A percentile compares a stretch with the other conserved stretches of the same genome.
These are phyloP conservation scores for Selaginella moellendorffii DNA, from an alignment of 75 land plant species.

Conservation along the genomic window DNA sequence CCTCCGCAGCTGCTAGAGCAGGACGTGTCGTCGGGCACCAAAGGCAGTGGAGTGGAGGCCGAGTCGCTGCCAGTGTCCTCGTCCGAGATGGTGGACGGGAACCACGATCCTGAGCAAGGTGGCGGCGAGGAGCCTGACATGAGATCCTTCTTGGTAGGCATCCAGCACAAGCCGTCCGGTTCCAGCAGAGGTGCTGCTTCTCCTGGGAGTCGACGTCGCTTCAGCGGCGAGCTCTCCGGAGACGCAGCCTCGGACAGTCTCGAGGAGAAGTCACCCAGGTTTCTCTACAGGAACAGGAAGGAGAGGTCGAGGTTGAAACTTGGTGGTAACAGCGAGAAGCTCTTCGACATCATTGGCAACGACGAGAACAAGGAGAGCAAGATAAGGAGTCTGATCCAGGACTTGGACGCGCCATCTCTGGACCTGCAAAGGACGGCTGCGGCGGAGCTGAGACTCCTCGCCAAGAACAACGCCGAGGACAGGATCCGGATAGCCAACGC, in stretches of 20 bases:
- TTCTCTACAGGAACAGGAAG: neutral
- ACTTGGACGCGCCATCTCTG: neutral
- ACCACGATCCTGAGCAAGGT: neutral
- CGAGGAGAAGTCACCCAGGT: neutral
- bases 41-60: neutral
- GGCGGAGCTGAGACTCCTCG: constrained; percentile 6
- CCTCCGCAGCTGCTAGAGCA: neutral
- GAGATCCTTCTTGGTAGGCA: neutral
- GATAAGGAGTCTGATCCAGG: neutral
- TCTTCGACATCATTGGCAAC: neutral
- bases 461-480: constrained; percentile 2
- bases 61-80: neutral
- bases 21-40: neutral
- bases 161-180: no score
- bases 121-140: neutral
- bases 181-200: neutral
- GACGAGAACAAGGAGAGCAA: neutral
- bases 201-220: neutral
- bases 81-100: neutral
- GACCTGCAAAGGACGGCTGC: neutral
- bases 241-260: no score
- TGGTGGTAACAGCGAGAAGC: neutral
- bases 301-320: neutral
- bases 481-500: constrained; percentile 4
- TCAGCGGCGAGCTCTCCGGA: no score